A percentile compares a stretch with the other conserved stretches of the same genome.
Conservation (phyloP, 768 basidiomycete species). For the Suillus subalutaceus region DNA sequence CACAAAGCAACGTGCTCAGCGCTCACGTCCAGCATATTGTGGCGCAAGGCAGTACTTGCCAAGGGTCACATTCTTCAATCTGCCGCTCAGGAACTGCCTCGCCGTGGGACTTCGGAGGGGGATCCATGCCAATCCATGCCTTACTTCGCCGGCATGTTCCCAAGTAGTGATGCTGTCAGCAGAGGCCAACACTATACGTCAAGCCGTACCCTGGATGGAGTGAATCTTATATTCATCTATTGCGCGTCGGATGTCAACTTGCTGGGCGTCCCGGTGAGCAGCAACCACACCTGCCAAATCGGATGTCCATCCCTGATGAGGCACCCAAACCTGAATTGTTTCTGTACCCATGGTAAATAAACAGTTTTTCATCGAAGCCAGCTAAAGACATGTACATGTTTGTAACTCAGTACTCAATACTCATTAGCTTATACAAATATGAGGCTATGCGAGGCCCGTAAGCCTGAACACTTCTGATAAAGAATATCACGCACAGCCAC, state of each 20-base stretch:
- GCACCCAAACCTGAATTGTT: background rate
- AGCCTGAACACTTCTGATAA: slow-evolving; percentile 29
- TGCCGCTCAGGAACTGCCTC: slow-evolving; percentile 6
- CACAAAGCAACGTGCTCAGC: background rate
- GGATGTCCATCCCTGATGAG: background rate
- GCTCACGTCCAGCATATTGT: background rate
- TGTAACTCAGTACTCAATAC: background rate
- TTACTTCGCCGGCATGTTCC: slow-evolving; percentile 4
- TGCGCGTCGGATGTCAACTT: background rate
- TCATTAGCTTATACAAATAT: slow-evolving; percentile 3
- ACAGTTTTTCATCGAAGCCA: slow-evolving; percentile 4
- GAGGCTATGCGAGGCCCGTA: background rate
- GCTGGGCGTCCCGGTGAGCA: slow-evolving; percentile 2
- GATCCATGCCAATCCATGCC: slow-evolving; percentile 3
- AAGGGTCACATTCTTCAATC: slow-evolving; percentile 6
- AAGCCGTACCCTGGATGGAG: background rate
- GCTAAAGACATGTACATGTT: background rate
- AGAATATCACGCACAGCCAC: slow-evolving; percentile 28
- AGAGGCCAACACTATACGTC: background rate
- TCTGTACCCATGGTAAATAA: slow-evolving; percentile 7
- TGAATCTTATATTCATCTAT: background rate
- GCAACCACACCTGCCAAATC: background rate
- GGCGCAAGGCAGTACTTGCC: slow-evolving; percentile 3
- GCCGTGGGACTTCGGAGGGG: background rate
- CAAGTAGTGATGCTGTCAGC: background rate